Conservation (phyloP, 768 basidiomycete genomes). For the Asterophora lycoperdoides region DNA sequence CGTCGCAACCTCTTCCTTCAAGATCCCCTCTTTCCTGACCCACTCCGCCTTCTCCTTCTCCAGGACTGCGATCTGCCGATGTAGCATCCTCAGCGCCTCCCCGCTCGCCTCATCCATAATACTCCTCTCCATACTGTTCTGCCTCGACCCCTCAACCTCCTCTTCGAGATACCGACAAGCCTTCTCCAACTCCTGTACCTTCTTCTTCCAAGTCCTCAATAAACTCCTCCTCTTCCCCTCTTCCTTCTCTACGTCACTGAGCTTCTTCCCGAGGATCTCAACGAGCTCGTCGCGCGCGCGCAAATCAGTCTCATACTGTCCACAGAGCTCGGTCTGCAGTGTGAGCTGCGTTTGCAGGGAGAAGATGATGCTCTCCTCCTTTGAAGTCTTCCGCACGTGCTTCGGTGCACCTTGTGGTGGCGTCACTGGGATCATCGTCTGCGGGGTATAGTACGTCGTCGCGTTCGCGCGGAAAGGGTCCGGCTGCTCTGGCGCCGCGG, state of each 20-base stretch:
- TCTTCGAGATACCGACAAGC: constrained; percentile 70
- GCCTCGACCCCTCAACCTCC: constrained; percentile 80
- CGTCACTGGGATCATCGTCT: constrained; percentile 65
- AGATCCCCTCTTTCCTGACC: constrained; percentile 36
- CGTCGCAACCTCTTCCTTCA: constrained; percentile 43
- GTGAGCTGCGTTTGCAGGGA: constrained; percentile 73
- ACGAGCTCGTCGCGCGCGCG: constrained; percentile 71
- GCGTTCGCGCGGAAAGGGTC: constrained; percentile 75
- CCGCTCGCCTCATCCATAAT: constrained; percentile 82
- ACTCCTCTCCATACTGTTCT: constrained; percentile 76
- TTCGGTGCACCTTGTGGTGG: constrained; percentile 43
- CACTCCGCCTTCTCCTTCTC: constrained; percentile 60
- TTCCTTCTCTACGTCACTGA: constrained; percentile 56
- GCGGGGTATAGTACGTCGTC: constrained; percentile 73
- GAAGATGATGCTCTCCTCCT: constrained; percentile 67
- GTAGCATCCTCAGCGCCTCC: constrained; percentile 74
- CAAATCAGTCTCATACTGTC: constrained; percentile 75
- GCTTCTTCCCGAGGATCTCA: constrained; percentile 49
- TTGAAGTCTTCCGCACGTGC: constrained; percentile 59
- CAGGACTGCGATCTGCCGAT: constrained; percentile 73
- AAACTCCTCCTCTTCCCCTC: constrained; percentile 53
- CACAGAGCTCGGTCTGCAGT: constrained; percentile 68
- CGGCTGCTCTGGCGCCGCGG: constrained; percentile 36
- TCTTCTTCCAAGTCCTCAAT: constrained; percentile 68
- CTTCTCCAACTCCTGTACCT: constrained; percentile 69